Conservation (phyloP, 2,329 filamentous ascomycete genomes). For the Cercospora zeina region DNA sequence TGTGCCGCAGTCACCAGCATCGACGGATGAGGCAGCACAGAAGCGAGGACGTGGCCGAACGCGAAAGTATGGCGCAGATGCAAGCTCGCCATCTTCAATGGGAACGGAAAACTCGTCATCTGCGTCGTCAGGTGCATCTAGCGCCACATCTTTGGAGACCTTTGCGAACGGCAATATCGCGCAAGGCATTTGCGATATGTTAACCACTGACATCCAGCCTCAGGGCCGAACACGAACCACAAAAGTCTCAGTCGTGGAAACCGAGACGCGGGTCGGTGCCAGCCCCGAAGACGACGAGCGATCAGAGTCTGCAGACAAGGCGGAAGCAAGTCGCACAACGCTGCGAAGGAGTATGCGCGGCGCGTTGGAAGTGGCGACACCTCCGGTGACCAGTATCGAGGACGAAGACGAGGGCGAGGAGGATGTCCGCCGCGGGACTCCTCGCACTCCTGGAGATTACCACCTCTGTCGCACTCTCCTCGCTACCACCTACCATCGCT, state of each 20-base stretch:
- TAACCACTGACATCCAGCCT: slow-evolving; percentile 27
- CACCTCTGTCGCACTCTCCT: slow-evolving; percentile 75
- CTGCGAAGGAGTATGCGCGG: slow-evolving; percentile 24
- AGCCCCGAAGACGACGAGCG: slow-evolving; percentile 1
- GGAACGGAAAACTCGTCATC: slow-evolving; percentile 30
- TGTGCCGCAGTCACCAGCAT: slow-evolving; percentile 29
- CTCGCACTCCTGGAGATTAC: slow-evolving; percentile 60
- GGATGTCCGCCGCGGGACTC: slow-evolving; percentile 38
- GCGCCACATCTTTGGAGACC: slow-evolving; percentile 36
- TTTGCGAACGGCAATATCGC: slow-evolving; percentile 36
- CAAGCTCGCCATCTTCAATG: slow-evolving; percentile 30
- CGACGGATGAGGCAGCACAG: slow-evolving; percentile 18
- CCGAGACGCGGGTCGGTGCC: background rate
- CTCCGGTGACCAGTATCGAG: slow-evolving; percentile 36
- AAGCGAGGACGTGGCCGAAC: slow-evolving; percentile 33
- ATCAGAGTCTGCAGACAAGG: slow-evolving; percentile 4
- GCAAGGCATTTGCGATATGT: slow-evolving; percentile 38
- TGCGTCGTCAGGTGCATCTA: slow-evolving; percentile 33
- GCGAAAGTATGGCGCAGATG: slow-evolving; percentile 27
- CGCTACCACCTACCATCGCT: slow-evolving; percentile 72
- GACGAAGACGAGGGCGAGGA: slow-evolving; percentile 25
- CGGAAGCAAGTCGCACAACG: slow-evolving; percentile 19
- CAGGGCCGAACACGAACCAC: background rate
- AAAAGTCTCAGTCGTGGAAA: slow-evolving; percentile 19
- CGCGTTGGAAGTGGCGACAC: slow-evolving; percentile 18